phyloP scores from a whole-genome alignment of 2,329 filamentous ascomycete species.

The Juglanconis oblonga region DNA sequence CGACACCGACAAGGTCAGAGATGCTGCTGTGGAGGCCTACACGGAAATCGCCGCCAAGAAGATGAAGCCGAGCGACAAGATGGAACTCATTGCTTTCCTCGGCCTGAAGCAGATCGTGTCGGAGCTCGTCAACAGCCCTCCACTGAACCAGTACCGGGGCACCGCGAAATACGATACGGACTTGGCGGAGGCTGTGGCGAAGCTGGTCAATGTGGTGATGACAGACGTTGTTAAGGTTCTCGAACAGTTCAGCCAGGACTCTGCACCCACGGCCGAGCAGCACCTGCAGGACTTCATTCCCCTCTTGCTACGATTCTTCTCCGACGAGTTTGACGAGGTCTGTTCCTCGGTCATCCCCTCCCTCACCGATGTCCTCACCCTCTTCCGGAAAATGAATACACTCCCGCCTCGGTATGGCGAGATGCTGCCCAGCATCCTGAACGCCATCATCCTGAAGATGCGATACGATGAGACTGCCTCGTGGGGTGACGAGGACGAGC shows the following conservation, averaged over 20 bases:
- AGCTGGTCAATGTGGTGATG: conserved; percentile 87
- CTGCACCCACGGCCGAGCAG: conserved; percentile 72
- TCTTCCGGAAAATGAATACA: conserved; percentile 76
- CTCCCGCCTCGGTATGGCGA: conserved; percentile 73
- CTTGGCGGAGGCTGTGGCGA: conserved; percentile 90
- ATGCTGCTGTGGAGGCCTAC: conserved; percentile 90
- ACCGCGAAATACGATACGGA: conserved; percentile 92
- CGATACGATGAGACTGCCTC: conserved; percentile 91
- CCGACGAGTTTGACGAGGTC: conserved; percentile 96
- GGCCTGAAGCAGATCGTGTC: conserved; percentile 82
- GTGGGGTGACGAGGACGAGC: conserved; percentile 92
- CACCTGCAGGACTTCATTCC: conserved; percentile 82
- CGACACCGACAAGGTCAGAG: conserved; percentile 74
- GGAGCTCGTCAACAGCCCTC: conserved; percentile 80
- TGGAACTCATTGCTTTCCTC: conserved; percentile 87
- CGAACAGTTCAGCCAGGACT: conserved; percentile 64
- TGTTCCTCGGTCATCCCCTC: conserved; percentile 94
- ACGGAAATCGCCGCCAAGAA: conserved; percentile 97
- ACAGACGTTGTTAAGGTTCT: conserved; percentile 84
- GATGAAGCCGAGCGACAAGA: conserved; percentile 92
- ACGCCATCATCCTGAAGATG: conserved; percentile 94
- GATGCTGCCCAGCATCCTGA: conserved; percentile 83
- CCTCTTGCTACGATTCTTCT: conserved; percentile 88
- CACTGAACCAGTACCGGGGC: conserved; percentile 72
- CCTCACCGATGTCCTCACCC: conserved; percentile 86